phyloP scores from a whole-genome alignment of 2,329 filamentous ascomycete genomes.

The Paraphaeosphaeria sporulosa region DNA sequence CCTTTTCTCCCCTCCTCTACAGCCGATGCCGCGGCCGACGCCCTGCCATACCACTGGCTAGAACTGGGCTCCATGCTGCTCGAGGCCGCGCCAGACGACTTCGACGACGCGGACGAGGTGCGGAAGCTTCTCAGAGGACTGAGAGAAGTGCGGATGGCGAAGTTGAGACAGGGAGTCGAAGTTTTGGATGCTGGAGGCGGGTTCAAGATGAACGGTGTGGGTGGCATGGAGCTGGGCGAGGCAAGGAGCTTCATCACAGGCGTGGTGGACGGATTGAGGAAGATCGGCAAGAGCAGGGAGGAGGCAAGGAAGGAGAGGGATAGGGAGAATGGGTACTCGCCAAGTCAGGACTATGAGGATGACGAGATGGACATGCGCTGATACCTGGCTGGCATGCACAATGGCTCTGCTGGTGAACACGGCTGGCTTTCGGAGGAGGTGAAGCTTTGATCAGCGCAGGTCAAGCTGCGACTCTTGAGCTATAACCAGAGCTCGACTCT shows the following conservation, averaged over 20 bases:
- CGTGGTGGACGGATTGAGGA: slow-evolving; percentile 85
- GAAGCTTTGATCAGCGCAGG: neutral
- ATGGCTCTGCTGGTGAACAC: neutral
- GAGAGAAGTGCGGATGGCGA: slow-evolving; percentile 86
- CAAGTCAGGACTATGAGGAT: slow-evolving; percentile 68
- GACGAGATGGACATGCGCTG: slow-evolving; percentile 50
- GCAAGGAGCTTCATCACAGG: slow-evolving; percentile 82
- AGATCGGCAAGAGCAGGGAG: slow-evolving; percentile 82
- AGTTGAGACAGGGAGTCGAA: slow-evolving; percentile 79
- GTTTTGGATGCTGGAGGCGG: slow-evolving; percentile 74
- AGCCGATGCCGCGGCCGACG: slow-evolving; percentile 69
- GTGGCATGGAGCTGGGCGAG: slow-evolving; percentile 92
- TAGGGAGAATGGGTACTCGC: slow-evolving; percentile 66
- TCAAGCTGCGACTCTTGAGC: neutral
- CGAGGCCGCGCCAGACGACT: slow-evolving; percentile 83
- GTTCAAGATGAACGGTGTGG: slow-evolving; percentile 81
- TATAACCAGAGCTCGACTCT: neutral
- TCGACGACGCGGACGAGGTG: slow-evolving; percentile 76
- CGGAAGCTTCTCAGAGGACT: slow-evolving; percentile 80
- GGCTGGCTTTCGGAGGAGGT: too few relatives aligned
- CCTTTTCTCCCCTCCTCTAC: slow-evolving; percentile 83
- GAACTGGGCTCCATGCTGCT: slow-evolving; percentile 89
- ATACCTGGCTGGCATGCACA: slow-evolving; percentile 6
- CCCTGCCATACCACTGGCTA: slow-evolving; percentile 93
- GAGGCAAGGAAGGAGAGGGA: slow-evolving; percentile 78